Percentiles rank a stretch among this genome's conserved stretches.
These are phyloP conservation scores for Pichia californica DNA, from an alignment of 805 yeast species.

Conservation along the genomic window DNA sequence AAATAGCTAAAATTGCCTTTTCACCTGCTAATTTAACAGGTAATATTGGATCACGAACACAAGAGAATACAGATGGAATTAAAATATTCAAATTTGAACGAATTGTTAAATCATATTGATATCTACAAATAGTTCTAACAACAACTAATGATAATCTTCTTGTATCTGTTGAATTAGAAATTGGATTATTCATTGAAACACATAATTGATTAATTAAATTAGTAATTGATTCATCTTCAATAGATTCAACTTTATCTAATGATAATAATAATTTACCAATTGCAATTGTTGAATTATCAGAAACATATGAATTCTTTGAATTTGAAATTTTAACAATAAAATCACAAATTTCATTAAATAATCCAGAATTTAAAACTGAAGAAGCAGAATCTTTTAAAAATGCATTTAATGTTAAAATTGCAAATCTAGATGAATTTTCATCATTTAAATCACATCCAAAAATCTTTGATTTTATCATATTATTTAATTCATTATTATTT, in stretches of 20 bases:
- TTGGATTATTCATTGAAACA: constrained; percentile 44
- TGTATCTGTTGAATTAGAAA: constrained; percentile 61
- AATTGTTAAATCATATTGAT: constrained; percentile 44
- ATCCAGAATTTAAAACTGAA: constrained; percentile 49
- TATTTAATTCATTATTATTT: constrained; percentile 54
- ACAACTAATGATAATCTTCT: constrained; percentile 75
- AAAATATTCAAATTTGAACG: constrained; percentile 47
- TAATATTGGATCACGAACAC: constrained; percentile 81
- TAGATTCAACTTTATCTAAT: constrained; percentile 32
- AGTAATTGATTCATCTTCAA: constrained; percentile 17
- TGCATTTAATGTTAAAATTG: constrained; percentile 68
- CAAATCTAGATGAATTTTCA: constrained; percentile 46
- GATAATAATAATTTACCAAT: constrained; percentile 71
- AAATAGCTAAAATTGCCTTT: constrained; percentile 71
- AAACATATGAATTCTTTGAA: constrained; percentile 43
- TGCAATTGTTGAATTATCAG: constrained; percentile 74
- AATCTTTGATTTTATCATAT: constrained; percentile 54
- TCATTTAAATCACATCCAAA: constrained; percentile 38
- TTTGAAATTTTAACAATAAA: constrained; percentile 41
- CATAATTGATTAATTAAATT: constrained; percentile 45
- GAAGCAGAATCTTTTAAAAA: constrained; percentile 72
- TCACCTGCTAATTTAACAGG: constrained; percentile 95
- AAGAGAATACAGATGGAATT: constrained; percentile 69
- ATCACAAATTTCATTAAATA: constrained; percentile 42
- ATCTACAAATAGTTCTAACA: constrained; percentile 65